Base-by-base conservation (phyloP, 352 stramenopile genomes). In the Globisporangium uncinulatum region DNA sequence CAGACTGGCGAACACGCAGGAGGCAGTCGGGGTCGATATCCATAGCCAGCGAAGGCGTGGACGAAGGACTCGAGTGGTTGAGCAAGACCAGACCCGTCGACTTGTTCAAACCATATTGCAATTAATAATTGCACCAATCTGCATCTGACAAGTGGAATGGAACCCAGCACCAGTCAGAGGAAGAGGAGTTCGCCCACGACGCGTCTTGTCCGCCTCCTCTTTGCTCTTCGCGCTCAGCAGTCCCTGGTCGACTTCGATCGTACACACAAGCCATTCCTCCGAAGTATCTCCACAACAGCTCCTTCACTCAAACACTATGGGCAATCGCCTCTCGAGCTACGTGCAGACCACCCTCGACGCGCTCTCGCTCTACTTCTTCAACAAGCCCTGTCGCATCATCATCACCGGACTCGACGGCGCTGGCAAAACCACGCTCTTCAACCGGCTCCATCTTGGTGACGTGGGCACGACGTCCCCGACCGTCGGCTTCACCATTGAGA, bases 341-440 rank as follows among this genome's bases (percentile, higher is more conserved):
- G 24, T 77, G 15, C 61, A 72, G 54, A 56, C 66, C 13, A 47
- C 76, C 13, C 70, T 76, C 51, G 56, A 60, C 50, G 56, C 51
- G 31, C 42, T 82, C 34, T 46, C 62, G 14, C 3, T 7, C 19
- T 66, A 46, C 11, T 82, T 62, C 59, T 80, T 49, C 19, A 69
- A 42, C 29, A 63, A 51, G 62, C 68, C 67, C 43, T 74, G 66
- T 29, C 71, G 71, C 66, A 74, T 82, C 56, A 61, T 98, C 51
- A 97, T 98, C 74, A 80, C 97, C n/a, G 88, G 88, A 0, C 78
- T 97, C 13, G 95, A 98, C 73, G 92, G 87, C 34, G 96, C 95
- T 20, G 95, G 95, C 69, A 98, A 98, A 78, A 99, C 96, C 4
- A 99, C 95, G 32, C 96, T 98, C 61, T 81, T 98, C 10, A 92